A percentile compares a stretch with the other conserved stretches of the same genome.
Conservation (phyloP, 805 yeast genomes). For the Metschnikowia drakensbergensis region DNA sequence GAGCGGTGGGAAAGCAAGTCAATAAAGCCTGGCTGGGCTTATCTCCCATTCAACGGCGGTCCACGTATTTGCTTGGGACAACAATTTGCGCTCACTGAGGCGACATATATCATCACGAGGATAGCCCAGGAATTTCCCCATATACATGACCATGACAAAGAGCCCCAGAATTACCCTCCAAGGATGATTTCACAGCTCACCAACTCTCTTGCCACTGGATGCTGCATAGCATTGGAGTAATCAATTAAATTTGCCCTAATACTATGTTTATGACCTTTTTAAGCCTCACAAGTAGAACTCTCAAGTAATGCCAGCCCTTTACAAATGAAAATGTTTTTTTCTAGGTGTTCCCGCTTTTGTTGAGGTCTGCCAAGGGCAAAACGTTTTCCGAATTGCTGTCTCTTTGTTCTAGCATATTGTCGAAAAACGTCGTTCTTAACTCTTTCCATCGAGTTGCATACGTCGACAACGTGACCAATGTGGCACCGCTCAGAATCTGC, state of each 20-base stretch:
- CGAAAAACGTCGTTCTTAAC: slow-evolving; percentile 83
- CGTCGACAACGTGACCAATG: slow-evolving; percentile 78
- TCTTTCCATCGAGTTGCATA: slow-evolving; percentile 93
- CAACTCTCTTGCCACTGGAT: slow-evolving; percentile 13
- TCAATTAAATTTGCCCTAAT: not conserved
- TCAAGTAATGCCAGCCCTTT: too few relatives aligned
- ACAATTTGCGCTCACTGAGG: slow-evolving; percentile 15
- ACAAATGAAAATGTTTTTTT: too few relatives aligned
- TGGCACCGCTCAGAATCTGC: slow-evolving; percentile 61
- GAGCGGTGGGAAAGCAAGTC: slow-evolving; percentile 14
- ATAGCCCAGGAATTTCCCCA: slow-evolving; percentile 14
- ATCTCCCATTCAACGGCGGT: slow-evolving; percentile 15
- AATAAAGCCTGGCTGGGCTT: slow-evolving; percentile 10
- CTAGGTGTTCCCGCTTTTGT: not conserved
- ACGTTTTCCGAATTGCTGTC: slow-evolving; percentile 23
- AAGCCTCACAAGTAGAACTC: too few relatives aligned
- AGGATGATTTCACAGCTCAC: slow-evolving; percentile 12
- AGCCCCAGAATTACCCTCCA: slow-evolving; percentile 9
- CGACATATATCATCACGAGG: slow-evolving; percentile 13
- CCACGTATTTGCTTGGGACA: slow-evolving; percentile 17
- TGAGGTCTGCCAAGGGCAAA: slow-evolving; percentile 5
- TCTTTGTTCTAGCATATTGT: slow-evolving; percentile 63
- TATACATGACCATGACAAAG: slow-evolving; percentile 6
- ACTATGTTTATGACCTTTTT: not conserved
- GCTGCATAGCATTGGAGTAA: slow-evolving; percentile 6